phyloP scores from a whole-genome alignment of 2,329 filamentous ascomycete genomes.

The Aspergillus cejpii region DNA sequence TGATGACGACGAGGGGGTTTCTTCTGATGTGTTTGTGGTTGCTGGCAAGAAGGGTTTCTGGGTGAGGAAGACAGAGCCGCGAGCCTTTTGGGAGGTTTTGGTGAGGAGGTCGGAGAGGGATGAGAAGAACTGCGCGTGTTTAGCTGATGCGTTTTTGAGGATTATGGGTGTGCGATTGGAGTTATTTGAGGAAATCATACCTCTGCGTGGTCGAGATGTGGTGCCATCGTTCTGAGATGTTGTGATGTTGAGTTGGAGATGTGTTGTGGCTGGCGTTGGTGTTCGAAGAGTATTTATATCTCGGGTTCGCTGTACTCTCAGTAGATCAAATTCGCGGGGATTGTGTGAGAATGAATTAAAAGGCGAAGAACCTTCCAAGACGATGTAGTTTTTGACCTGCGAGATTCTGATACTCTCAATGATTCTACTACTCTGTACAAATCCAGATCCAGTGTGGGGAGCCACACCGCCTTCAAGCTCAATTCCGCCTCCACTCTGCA shows the following conservation, averaged over 20 bases:
- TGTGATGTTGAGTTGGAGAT: neutral
- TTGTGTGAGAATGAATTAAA: no score
- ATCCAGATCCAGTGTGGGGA: no score
- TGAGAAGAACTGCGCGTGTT: conserved; percentile 36
- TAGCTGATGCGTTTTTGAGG: conserved; percentile 3
- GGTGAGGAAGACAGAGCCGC: conserved; percentile 41
- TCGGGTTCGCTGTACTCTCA: no score
- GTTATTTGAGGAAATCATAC: conserved; percentile 20
- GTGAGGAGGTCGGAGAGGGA: conserved; percentile 37
- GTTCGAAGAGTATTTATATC: neutral
- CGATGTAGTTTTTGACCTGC: no score
- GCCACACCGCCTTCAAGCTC: conserved; percentile 14
- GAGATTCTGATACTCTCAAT: no score
- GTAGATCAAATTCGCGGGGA: no score
- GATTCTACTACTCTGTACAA: no score
- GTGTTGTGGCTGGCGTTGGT: neutral
- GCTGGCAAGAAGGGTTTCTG: conserved; percentile 35
- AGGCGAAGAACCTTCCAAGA: no score
- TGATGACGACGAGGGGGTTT: conserved; percentile 52
- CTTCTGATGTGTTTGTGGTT: conserved; percentile 21
- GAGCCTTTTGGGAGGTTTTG: conserved; percentile 34
- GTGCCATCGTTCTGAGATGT: conserved; percentile 21
- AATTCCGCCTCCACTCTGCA: conserved; percentile 19
- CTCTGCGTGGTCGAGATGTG: conserved; percentile 39
- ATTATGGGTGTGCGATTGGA: neutral